Evolutionary conservation across 495 filamentous ascomycete species (phyloP).

Genomic region (Cryomyces minteri): DNA sequence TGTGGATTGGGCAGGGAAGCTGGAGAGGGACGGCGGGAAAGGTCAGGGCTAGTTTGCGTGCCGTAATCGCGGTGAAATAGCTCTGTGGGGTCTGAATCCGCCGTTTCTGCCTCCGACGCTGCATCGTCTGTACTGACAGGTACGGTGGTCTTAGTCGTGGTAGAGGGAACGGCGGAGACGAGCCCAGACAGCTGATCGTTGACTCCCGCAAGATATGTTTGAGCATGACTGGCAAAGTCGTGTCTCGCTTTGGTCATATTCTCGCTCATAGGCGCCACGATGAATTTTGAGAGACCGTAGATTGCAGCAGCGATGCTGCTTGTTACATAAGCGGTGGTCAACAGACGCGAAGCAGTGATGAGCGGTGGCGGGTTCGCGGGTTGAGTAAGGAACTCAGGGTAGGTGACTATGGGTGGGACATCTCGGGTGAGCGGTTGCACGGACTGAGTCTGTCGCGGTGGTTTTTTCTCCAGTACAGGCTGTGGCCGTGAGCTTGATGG

Average conservation of each 20-base stretch:
- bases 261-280: slow-evolving; percentile 69
- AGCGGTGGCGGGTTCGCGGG: slow-evolving; percentile 53
- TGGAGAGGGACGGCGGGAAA: slow-evolving; percentile 20
- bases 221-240: slow-evolving; percentile 50
- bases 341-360: slow-evolving; percentile 52
- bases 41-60: slow-evolving; percentile 56
- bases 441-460: not conserved
- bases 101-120: slow-evolving; percentile 23
- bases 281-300: slow-evolving; percentile 66
- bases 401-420: slow-evolving; percentile 82
- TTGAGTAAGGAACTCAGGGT: slow-evolving; percentile 77
- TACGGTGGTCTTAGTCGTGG: not conserved
- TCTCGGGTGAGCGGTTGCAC: slow-evolving; percentile 21
- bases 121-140: slow-evolving; percentile 4
- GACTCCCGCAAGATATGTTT: slow-evolving; percentile 43
- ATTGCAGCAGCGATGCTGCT: slow-evolving; percentile 48
- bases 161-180: slow-evolving; percentile 40
- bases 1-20: slow-evolving; percentile 6
- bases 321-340: slow-evolving; percentile 63
- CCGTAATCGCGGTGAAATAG: slow-evolving; percentile 82
- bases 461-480: not conserved
- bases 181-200: slow-evolving; percentile 54
- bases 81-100: slow-evolving; percentile 54
- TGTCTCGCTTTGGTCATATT: slow-evolving; percentile 60
- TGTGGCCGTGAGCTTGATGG: not conserved